Evolutionary conservation across 805 yeast species (phyloP).

Genomic region (Hyphopichia homilentoma): DNA sequence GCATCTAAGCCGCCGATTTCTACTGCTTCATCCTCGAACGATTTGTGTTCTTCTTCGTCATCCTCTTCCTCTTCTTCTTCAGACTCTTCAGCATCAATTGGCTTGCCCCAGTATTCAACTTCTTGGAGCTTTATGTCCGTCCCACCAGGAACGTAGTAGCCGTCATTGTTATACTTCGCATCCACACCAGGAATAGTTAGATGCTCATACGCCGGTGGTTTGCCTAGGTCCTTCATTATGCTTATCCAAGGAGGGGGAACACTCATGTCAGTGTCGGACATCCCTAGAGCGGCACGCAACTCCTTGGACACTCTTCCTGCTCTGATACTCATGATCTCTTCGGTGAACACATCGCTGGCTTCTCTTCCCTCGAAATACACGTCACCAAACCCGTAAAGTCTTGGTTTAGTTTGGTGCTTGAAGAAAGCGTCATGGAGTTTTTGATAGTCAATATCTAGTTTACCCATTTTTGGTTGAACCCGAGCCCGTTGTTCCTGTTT

Average conservation of each 20-base stretch:
- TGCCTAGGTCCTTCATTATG: constrained; percentile 65
- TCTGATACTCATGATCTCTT: constrained; percentile 33
- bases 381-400: constrained; percentile 67
- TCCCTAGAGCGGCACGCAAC: constrained; percentile 66
- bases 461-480: constrained; percentile 87
- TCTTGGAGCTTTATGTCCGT: constrained; percentile 9
- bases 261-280: constrained; percentile 41
- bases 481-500: constrained; percentile 76
- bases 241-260: constrained; percentile 78
- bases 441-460: constrained; percentile 80
- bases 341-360: constrained; percentile 35
- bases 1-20: no score
- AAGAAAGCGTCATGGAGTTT: constrained; percentile 84
- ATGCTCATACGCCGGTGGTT: constrained; percentile 78
- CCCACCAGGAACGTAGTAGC: constrained; percentile 18
- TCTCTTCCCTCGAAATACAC: constrained; percentile 77
- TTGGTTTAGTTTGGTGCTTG: constrained; percentile 73
- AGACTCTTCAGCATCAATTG: constrained; percentile 27
- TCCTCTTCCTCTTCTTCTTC: constrained; percentile 24
- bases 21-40: no score
- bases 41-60: constrained; percentile 54
- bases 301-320: constrained; percentile 70
- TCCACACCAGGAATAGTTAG: constrained; percentile 53
- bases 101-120: constrained; percentile 30
- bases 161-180: constrained; percentile 30